phyloP scores from a whole-genome alignment of 139 green algal species.

The Tetradesmus obliquus region DNA sequence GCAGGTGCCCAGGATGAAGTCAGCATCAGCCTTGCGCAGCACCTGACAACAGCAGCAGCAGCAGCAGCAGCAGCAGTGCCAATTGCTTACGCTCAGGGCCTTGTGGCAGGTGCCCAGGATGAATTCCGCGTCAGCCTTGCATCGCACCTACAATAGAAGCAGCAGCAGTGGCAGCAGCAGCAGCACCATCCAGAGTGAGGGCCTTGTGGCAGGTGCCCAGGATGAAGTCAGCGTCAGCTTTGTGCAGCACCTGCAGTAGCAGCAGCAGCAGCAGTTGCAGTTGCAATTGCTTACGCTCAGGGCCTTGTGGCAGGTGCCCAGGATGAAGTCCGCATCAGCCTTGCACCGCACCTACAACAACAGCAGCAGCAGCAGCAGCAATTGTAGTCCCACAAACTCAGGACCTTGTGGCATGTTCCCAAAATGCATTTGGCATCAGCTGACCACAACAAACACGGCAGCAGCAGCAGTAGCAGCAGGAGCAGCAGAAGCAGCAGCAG shows the following conservation, averaged over 20 bases:
- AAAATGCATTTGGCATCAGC: constrained; percentile 30
- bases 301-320: constrained; percentile 40
- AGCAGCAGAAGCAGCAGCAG: too few species aligned
- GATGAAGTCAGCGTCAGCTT: constrained; percentile 31
- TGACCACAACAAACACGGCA: not conserved
- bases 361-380: too few species aligned
- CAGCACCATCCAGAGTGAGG: too few species aligned
- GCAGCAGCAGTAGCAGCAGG: too few species aligned
- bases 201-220: constrained; percentile 44
- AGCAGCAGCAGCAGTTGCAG: not conserved
- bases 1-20: constrained; percentile 43
- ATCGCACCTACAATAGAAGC: not conserved
- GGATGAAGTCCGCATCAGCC: constrained; percentile 1
- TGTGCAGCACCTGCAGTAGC: too few species aligned
- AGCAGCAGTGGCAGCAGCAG: too few species aligned
- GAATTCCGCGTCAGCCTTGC: not conserved
- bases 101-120: constrained; percentile 41
- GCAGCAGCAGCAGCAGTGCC: not conserved
- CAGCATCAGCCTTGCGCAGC: not conserved
- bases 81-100: not conserved
- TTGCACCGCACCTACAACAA: not conserved
- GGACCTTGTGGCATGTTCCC: constrained; percentile 41
- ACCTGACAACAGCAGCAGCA: not conserved
- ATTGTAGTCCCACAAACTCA: too few species aligned
- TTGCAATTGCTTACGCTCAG: not conserved